A percentile compares a stretch with the other conserved stretches of the same genome.
These are phyloP conservation scores for Plasmodium fragile DNA, from an alignment of 169 alveolate genomes.

Conservation along the genomic window DNA sequence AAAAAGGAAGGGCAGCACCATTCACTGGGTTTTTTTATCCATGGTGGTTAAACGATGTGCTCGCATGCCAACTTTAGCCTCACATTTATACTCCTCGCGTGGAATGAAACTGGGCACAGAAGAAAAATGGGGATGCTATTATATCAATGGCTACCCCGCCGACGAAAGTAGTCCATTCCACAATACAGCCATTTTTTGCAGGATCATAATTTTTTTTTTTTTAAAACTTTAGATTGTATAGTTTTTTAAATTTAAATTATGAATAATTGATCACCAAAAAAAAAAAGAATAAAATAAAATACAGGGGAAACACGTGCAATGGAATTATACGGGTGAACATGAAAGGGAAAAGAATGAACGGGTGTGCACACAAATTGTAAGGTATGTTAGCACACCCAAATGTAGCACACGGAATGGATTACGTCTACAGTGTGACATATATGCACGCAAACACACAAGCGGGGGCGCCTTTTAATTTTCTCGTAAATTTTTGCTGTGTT, in stretches of 20 bases:
- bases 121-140: background rate
- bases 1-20: too few species aligned
- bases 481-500: background rate
- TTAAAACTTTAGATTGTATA: background rate
- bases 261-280: background rate
- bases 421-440: background rate
- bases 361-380: background rate
- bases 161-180: background rate
- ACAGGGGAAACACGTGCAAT: background rate
- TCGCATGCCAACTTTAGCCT: background rate
- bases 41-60: background rate
- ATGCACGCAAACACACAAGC: background rate
- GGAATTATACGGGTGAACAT: background rate
- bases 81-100: background rate
- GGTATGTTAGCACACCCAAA: background rate
- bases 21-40: background rate
- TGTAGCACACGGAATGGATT: background rate
- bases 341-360: background rate
- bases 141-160: background rate
- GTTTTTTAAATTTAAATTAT: background rate
- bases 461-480: background rate
- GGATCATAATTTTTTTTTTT: background rate
- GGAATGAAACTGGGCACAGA: background rate
- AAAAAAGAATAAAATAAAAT: background rate
- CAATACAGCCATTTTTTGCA: background rate